Conservation (phyloP, 176 grass and related monocot species). For the Bothriochloa decipiens region DNA sequence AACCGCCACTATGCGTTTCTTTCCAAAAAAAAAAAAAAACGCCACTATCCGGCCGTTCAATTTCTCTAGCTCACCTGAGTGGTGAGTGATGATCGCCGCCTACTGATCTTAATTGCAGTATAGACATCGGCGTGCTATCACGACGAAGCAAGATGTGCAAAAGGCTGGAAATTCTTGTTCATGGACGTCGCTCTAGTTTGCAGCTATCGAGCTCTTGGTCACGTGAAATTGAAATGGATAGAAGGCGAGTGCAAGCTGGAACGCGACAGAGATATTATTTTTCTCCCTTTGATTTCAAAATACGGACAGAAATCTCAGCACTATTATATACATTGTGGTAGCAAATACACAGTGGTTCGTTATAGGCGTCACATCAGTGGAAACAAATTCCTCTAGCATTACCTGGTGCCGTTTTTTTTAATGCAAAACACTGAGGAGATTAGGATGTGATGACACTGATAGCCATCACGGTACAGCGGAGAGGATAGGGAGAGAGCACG, state of each 20-base stretch:
- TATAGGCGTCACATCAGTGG: neutral
- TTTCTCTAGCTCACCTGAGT: neutral
- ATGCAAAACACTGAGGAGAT: neutral
- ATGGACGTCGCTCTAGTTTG: conserved; percentile 9
- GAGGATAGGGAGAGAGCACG: neutral
- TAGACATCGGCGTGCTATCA: neutral
- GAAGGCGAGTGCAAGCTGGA: neutral
- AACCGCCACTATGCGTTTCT: neutral
- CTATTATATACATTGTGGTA: neutral
- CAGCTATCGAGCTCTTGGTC: neutral
- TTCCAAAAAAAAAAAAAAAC: too few relatives aligned
- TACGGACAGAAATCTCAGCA: neutral
- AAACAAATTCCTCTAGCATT: neutral
- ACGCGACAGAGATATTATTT: conserved; percentile 27
- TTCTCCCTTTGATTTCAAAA: neutral
- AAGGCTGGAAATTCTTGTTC: neutral
- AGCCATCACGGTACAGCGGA: neutral
- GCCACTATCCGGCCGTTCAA: neutral
- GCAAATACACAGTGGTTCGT: neutral
- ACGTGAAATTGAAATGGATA: neutral
- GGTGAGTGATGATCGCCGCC: neutral
- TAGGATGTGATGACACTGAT: neutral
- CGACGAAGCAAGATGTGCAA: neutral
- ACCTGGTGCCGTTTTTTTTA: neutral
- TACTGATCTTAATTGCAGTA: too few relatives aligned